Conservation (phyloP, 306 rosid genomes). For the Vigna reflexopilosa region DNA sequence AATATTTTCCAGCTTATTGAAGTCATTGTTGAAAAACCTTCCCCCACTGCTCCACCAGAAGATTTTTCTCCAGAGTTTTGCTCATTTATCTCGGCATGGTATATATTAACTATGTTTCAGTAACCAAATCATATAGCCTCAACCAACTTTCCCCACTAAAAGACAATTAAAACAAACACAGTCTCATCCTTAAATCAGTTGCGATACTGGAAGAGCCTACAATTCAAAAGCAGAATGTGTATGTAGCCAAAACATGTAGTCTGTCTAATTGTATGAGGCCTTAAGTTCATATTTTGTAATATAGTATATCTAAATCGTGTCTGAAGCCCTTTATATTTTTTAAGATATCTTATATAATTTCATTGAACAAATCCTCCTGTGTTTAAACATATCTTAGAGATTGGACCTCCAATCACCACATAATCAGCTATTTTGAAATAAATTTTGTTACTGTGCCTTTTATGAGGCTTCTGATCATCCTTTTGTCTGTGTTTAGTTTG, state of each 20-base stretch:
- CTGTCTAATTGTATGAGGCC: background rate
- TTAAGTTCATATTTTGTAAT: conserved; percentile 8
- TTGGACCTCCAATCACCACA: background rate
- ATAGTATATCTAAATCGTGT: background rate
- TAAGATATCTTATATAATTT: background rate
- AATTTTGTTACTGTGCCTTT: conserved; percentile 30
- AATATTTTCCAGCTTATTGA: conserved; percentile 87
- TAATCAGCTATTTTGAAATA: conserved; percentile 27
- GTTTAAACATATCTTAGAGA: conserved; percentile 7
- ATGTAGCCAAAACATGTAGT: background rate
- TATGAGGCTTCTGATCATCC: conserved; percentile 48
- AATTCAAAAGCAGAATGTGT: too few species aligned
- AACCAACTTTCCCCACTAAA: background rate
- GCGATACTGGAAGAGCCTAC: too few species aligned
- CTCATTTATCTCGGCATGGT: conserved; percentile 92
- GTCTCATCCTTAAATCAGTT: too few species aligned
- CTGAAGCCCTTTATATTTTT: background rate
- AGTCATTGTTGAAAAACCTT: conserved; percentile 74
- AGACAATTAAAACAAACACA: too few species aligned
- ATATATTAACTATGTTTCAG: conserved; percentile 41
- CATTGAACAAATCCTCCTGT: conserved; percentile 5
- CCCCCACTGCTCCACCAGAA: conserved; percentile 82
- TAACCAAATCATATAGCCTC: conserved; percentile 25
- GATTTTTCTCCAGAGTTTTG: conserved; percentile 84
- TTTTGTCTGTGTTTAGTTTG: conserved; percentile 56